Evolutionary conservation across 2,329 filamentous ascomycete species (phyloP), one percentile per base, ranked within the genome.

Genomic region (Aspergillus clavatus): DNA sequence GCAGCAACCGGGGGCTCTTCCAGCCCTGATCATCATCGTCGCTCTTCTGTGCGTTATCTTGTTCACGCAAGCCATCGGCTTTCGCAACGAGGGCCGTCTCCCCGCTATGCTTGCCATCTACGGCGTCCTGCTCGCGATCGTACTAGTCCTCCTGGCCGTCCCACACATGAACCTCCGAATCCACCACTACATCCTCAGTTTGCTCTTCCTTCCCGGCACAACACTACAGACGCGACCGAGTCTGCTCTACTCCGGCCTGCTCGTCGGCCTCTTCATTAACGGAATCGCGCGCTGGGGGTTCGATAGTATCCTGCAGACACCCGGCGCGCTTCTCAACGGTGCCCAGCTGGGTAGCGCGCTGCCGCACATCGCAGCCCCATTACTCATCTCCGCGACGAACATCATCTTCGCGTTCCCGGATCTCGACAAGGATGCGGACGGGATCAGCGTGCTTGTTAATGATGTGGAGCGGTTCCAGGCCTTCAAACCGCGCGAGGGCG

Each of bases 221-320:
- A 70, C 72, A 0, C 71, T 82, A 53, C 80, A 82, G 52, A 83
- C 77, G 14, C 70, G 80, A 1, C 79, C 78, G 0, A 75, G 72
- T 39, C 67, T 83, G 3, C 55, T 82, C 5, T 83, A 80, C 57
- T 79, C 82, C 55, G 80, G 80, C n/a, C 67, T 83, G 5, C 68
- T 83, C 0, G 62, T 82, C 8, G 80, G 80, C 0, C 65, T 83
- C 0, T 83, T 82, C 63, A 77, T 83, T 66, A 83, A 82, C 56
- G 80, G 80, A 23, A 74, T 80, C 42, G 80, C 80, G 2, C 70
- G 80, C n/a, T 83, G 80, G 80, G 80, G 79, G 2, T 83, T 81
- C 56, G 80, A 76, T 52, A 72, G 69, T 42, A 79, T 83, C 45
- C 69, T 83, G 0, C 73, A 83, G 55, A 82, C 80, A 0, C 75